A percentile compares a stretch with the other conserved stretches of the same genome.
Conservation (phyloP, 1,284 basidiomycete genomes). For the Malassezia furfur region DNA sequence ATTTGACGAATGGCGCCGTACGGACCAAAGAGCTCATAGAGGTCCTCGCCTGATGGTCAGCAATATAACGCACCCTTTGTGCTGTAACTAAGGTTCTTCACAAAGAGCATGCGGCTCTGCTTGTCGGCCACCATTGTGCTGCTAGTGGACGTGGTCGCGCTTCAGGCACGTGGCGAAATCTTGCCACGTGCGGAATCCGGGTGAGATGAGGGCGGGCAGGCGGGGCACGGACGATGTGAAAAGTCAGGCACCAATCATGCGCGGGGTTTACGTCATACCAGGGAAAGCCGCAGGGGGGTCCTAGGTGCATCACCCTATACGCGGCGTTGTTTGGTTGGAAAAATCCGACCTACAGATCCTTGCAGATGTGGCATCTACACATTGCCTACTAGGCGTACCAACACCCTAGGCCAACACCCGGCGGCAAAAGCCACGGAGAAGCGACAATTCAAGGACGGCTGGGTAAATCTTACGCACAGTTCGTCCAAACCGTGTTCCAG, state of each 20-base stretch:
- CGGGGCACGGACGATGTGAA: neutral
- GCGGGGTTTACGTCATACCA: neutral
- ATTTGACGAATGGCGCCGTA: conserved; percentile 96
- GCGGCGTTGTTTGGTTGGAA: neutral
- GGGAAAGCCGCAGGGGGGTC: too few species aligned
- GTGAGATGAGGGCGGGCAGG: neutral
- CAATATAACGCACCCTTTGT: conserved; percentile 53
- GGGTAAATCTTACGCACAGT: neutral
- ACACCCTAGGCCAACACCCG: neutral
- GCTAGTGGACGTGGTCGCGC: neutral
- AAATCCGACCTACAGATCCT: neutral
- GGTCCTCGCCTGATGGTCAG: conserved; percentile 60
- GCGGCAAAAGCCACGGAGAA: neutral
- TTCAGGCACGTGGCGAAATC: neutral
- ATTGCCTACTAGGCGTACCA: neutral
- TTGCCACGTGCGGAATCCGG: too few species aligned
- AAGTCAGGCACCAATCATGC: neutral
- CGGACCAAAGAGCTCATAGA: conserved; percentile 94
- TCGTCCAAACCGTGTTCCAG: neutral
- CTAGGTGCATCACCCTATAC: too few species aligned
- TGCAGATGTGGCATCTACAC: neutral
- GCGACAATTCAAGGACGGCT: neutral
- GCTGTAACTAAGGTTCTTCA: conserved; percentile 76
- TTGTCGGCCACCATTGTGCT: neutral
- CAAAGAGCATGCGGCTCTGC: conserved; percentile 40